phyloP scores from a whole-genome alignment of 2,329 filamentous ascomycete genomes.

The Diaporthe nobilis region DNA sequence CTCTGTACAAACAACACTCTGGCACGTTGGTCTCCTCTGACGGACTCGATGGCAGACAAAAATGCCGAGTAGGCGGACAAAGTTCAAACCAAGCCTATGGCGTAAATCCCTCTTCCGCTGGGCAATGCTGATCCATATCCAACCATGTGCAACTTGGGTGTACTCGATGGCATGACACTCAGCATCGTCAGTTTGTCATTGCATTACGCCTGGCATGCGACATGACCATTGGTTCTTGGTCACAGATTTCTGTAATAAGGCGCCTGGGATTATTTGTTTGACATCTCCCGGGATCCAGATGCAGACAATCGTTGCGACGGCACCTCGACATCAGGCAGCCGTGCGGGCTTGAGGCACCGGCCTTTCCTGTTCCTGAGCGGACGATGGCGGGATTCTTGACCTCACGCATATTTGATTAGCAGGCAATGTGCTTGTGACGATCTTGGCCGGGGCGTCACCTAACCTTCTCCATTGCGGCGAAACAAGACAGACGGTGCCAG shows the following conservation, averaged over 20 bases:
- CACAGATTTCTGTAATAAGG: not conserved
- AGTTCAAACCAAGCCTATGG: not conserved
- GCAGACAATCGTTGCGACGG: slow-evolving; percentile 9
- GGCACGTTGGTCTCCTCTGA: not conserved
- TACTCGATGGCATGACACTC: not conserved
- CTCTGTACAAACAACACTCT: not conserved
- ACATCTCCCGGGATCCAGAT: slow-evolving; percentile 12
- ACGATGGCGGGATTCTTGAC: not conserved
- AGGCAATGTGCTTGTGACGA: not conserved
- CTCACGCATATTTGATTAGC: not conserved
- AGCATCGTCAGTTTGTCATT: not conserved
- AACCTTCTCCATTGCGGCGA: slow-evolving; percentile 13
- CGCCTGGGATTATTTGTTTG: not conserved
- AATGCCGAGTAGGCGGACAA: not conserved
- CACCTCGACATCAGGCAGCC: slow-evolving; percentile 29
- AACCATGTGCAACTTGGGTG: not conserved
- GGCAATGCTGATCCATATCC: not conserved
- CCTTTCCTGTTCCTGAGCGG: not conserved
- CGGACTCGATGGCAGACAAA: not conserved
- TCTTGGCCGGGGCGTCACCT: not conserved
- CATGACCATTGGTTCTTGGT: not conserved
- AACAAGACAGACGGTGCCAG: not conserved
- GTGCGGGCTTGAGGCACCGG: not conserved
- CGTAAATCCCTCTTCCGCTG: not conserved
- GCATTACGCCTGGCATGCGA: not conserved